phyloP scores from a whole-genome alignment of 371 early-diverging fungal genomes.

The Rhizopus arrhizus region DNA sequence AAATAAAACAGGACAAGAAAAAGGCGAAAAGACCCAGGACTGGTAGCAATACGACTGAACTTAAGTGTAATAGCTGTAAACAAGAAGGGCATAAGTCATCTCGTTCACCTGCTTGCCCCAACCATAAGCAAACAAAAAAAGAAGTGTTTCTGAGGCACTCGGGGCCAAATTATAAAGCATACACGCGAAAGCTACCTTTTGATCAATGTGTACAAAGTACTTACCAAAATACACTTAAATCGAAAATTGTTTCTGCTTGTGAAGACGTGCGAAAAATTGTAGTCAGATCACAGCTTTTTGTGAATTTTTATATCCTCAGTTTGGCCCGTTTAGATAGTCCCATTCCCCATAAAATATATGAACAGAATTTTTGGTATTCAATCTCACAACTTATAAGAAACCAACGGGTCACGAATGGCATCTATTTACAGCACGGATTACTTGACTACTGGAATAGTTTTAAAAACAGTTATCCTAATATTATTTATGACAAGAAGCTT shows the following conservation, averaged over 20 bases:
- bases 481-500: too few relatives aligned
- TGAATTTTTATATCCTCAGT: slow-evolving; percentile 1
- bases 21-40: not conserved
- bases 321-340: not conserved
- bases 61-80: not conserved
- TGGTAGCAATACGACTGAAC: not conserved
- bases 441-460: too few relatives aligned
- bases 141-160: slow-evolving; percentile 4
- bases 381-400: not conserved
- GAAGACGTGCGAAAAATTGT: slow-evolving; percentile 5
- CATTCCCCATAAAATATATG: not conserved
- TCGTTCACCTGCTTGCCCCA: not conserved
- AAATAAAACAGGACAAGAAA: not conserved
- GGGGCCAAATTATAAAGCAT: not conserved
- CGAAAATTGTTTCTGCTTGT: slow-evolving; percentile 3
- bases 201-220: not conserved
- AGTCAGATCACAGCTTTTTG: slow-evolving; percentile 1
- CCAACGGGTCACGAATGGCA: slow-evolving; percentile 20
- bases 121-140: slow-evolving; percentile 3
- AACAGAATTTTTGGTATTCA: not conserved
- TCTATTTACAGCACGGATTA: too few relatives aligned
- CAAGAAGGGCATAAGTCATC: slow-evolving; percentile 4
- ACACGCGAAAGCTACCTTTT: slow-evolving; percentile 4
- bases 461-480: too few relatives aligned
- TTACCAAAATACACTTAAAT: not conserved